These are phyloP conservation scores for Aegilops sharonensis DNA, from an alignment of 176 grass and related monocot genomes.

Conservation along the genomic window DNA sequence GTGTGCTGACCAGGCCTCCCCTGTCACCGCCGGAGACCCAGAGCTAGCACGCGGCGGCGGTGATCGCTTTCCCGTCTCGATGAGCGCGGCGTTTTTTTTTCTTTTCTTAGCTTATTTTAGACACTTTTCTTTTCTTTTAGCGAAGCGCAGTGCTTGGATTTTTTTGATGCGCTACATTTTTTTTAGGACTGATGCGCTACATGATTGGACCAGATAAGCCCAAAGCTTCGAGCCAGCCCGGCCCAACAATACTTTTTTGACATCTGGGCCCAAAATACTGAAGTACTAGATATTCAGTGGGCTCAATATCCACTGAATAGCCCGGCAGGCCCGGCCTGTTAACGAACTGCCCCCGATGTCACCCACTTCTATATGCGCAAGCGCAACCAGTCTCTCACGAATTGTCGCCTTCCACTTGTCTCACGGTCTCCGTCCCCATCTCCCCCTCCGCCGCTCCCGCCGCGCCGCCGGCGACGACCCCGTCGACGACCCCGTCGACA, in stretches of 20 bases:
- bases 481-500: conserved; percentile 10
- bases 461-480: conserved; percentile 29
- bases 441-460: conserved; percentile 17
- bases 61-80: conserved; percentile 46
- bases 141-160: too few species aligned
- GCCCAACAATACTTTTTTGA: too few species aligned
- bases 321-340: background rate
- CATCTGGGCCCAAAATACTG: background rate
- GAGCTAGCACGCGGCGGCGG: conserved; percentile 37
- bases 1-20: conserved; percentile 2
- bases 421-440: conserved; percentile 31
- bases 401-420: conserved; percentile 36
- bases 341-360: background rate
- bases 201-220: background rate
- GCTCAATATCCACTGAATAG: background rate
- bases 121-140: background rate
- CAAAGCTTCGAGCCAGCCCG: background rate
- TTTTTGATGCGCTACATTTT: background rate
- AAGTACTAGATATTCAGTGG: background rate
- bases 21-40: conserved; percentile 42
- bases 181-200: background rate
- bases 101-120: too few species aligned
- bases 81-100: conserved; percentile 12
- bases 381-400: background rate
- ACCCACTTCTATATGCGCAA: background rate